Evolutionary conservation across 208 protist genomes (phyloP).

Genomic region (Acanthamoeba culbertsoni): DNA sequence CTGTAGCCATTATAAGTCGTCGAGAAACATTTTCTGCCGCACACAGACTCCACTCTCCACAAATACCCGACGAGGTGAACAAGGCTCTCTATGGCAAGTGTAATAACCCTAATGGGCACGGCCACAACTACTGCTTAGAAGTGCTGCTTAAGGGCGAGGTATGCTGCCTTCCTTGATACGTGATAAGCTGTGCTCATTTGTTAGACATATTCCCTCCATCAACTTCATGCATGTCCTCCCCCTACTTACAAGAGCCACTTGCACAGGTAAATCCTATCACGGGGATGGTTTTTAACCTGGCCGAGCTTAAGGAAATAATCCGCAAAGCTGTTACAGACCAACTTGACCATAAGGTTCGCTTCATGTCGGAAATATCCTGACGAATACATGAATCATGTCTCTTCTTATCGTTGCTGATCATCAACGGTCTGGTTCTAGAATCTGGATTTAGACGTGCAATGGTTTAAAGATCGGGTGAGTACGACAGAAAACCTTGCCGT

Average conservation of each 20-base stretch:
- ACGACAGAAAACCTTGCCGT: slow-evolving; percentile 73
- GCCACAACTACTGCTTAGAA: slow-evolving; percentile 73
- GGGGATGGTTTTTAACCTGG: slow-evolving; percentile 75
- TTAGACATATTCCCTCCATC: too few species aligned
- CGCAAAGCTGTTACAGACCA: neutral
- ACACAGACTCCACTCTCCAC: slow-evolving; percentile 63
- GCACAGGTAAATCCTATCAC: slow-evolving; percentile 63
- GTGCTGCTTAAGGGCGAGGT: slow-evolving; percentile 60
- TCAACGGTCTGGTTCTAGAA: neutral
- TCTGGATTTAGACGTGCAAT: slow-evolving; percentile 68
- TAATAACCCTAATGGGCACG: slow-evolving; percentile 75
- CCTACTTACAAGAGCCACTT: too few species aligned
- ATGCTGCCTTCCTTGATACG: too few species aligned
- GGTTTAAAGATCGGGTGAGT: slow-evolving; percentile 45
- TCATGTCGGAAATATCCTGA: neutral
- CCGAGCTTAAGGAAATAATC: slow-evolving; percentile 69
- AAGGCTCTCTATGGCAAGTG: slow-evolving; percentile 70
- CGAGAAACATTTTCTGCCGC: slow-evolving; percentile 59
- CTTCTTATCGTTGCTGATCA: neutral
- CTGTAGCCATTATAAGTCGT: slow-evolving; percentile 1
- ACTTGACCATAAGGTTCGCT: slow-evolving; percentile 48
- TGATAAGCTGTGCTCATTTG: too few species aligned
- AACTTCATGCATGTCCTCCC: neutral
- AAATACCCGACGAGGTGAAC: slow-evolving; percentile 67
- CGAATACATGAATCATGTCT: neutral